Conservation (phyloP, 106 monocot genomes). For the Apostasia ramifera region DNA sequence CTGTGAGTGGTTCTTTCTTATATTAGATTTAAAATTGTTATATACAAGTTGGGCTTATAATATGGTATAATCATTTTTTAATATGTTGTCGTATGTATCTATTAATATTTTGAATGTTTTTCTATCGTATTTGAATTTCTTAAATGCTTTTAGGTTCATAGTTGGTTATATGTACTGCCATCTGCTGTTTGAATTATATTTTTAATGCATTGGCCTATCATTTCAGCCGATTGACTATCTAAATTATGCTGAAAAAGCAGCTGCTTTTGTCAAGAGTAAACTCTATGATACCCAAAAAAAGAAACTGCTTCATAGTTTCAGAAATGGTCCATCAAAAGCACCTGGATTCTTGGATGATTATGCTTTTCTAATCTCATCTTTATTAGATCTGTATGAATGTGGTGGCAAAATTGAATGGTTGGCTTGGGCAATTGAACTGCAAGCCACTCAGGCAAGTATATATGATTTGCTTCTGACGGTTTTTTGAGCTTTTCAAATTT, state of each 20-base stretch:
- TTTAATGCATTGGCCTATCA: slow-evolving; percentile 1
- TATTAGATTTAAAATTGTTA: too few species aligned
- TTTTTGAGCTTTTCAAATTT: background rate
- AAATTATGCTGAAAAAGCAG: slow-evolving; percentile 70
- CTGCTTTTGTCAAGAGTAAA: slow-evolving; percentile 53
- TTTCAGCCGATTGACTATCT: slow-evolving; percentile 73
- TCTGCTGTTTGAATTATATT: background rate
- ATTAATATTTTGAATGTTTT: too few species aligned
- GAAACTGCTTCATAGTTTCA: slow-evolving; percentile 63
- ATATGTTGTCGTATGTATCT: background rate
- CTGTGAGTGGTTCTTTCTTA: too few species aligned
- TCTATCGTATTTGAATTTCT: too few species aligned
- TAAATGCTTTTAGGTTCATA: background rate
- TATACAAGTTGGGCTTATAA: too few species aligned
- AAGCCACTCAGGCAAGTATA: slow-evolving; percentile 66
- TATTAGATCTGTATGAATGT: slow-evolving; percentile 90
- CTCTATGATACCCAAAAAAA: slow-evolving; percentile 51
- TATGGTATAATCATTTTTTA: too few species aligned
- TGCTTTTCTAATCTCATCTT: slow-evolving; percentile 82
- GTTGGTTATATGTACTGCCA: background rate
- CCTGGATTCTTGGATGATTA: slow-evolving; percentile 98
- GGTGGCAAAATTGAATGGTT: slow-evolving; percentile 70
- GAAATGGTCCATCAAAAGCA: slow-evolving; percentile 93
- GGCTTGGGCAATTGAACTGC: slow-evolving; percentile 73
- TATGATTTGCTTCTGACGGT: background rate